Evolutionary conservation across 2,329 filamentous ascomycete genomes (phyloP), one percentile per base, ranked within the genome.

Genomic region (Didymella exigua): DNA sequence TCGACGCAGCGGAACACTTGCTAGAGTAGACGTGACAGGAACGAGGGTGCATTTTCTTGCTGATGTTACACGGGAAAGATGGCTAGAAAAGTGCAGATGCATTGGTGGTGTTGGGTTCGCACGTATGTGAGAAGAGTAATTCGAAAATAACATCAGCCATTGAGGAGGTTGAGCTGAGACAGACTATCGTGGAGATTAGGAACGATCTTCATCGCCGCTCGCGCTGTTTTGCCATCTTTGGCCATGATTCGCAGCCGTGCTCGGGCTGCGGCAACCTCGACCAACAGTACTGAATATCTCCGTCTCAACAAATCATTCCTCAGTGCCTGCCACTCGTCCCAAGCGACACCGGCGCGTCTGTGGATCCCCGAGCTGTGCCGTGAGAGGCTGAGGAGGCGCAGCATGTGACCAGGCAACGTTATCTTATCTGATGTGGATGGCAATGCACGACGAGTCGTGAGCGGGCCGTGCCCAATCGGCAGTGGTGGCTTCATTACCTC

Each of bases 401-500:
- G 46, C 52, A 54, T 49, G 52, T 55, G 52, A 46, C 40, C n/a
- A 27, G 41, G 27, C 40, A 21, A 36, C 10, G 18, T 37, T 56
- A 58, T 58, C 56, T 57, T 59, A 61, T 63, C 60, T 48, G 58
- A 61, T 56, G 44, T 27, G n/a, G n/a, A n/a, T 27, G 26, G 26
- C 4, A 34, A 5, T 19, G 31, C 19, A 23, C 34, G 6, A 37
- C 36, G 41, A 50, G 46, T 45, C 23, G 47, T 42, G 43, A 18
- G 27, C n/a, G 30, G 29, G 24, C 34, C 18, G 19, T 19, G 21
- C 7, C 42, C 34, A 49, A 44, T 49, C 38, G 51, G 50, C 38
- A 43, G 36, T 34, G 37, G 38, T 54, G 37, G 51, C 55, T 49
- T 58, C 55, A 43, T 54, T 42, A 54, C 55, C 55, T 58, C 55